phyloP scores from a whole-genome alignment of 768 basidiomycete genomes.

The Hygrocybe punicea region DNA sequence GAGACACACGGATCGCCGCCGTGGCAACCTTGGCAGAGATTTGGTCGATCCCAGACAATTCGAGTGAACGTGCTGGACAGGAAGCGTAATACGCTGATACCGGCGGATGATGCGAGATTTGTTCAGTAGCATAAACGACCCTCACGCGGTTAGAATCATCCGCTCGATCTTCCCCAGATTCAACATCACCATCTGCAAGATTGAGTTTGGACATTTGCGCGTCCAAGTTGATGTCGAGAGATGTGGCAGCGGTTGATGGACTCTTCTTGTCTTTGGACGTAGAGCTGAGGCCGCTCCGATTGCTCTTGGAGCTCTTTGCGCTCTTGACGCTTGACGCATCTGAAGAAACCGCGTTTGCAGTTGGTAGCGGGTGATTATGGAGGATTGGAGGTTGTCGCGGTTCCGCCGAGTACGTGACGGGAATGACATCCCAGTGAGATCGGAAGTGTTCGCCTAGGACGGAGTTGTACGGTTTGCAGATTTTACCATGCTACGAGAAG shows the following conservation, averaged over 20 bases:
- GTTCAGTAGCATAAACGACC: conserved; percentile 83
- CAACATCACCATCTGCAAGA: conserved; percentile 34
- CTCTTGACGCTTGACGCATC: conserved; percentile 62
- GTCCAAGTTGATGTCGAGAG: conserved; percentile 45
- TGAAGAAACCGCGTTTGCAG: conserved; percentile 26
- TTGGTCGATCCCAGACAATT: conserved; percentile 83
- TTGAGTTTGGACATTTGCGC: conserved; percentile 62
- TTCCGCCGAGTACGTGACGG: conserved; percentile 51
- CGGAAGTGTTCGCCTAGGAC: conserved; percentile 88
- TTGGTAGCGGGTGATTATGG: conserved; percentile 36
- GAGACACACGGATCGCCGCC: conserved; percentile 74
- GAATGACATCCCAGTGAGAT: conserved; percentile 78
- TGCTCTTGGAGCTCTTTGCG: conserved; percentile 58
- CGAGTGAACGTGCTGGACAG: conserved; percentile 71
- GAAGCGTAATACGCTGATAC: conserved; percentile 79
- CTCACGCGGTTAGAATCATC: conserved; percentile 35
- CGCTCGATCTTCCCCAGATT: conserved; percentile 10
- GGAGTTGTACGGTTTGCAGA: conserved; percentile 91
- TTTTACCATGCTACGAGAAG: conserved; percentile 70
- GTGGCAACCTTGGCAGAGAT: conserved; percentile 90
- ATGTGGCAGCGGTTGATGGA: conserved; percentile 55
- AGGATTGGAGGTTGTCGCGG: conserved; percentile 49
- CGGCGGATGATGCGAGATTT: conserved; percentile 96
- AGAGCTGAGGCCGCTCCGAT: conserved; percentile 53
- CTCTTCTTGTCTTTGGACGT: conserved; percentile 51